Evolutionary conservation across 2,329 filamentous ascomycete species (phyloP), one percentile per base, ranked within the genome.

Genomic region (Cladosporium sp.): DNA sequence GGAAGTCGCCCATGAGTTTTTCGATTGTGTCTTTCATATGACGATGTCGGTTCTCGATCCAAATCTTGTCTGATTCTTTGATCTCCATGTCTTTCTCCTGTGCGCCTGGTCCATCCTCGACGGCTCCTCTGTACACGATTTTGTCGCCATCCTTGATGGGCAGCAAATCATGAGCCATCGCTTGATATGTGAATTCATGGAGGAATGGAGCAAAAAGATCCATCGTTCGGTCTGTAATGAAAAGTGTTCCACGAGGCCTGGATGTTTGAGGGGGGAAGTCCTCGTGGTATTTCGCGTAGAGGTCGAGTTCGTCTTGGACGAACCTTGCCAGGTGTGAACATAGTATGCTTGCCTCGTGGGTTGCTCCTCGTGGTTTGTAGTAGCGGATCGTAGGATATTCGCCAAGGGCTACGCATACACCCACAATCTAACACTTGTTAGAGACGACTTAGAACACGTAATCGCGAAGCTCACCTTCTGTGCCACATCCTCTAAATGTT

Each of bases 1-100:
- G 87, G 70, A 99, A 97, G 71, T 97, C 93, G 59, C 86, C 84
- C 81, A 93, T 94, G 61, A 99, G 80, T 74, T 93, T 95, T 70
- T 93, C 90, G 67, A 97, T 92, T 3, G 94, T 94, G 72, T 97
- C 92, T 73, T 96, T 96, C 94, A 99, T 99, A 75, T 99, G 94
- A 55, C 86, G 84, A 75, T 99, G 94, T 57, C 94, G 84, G 70
- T 96, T 96, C 61, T 94, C 90, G 22, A 96, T 87, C 94, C 94
- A 99, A 49, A 99, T 89, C 71, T 88, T 89, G 76, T 99, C 94
- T 68, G 90, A 89, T 64, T 99, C 94, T 34, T 82, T 82, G 51
- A 99, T 88, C 67, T 96, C 92, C 82, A 96, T 89, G 45, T 97
- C 92, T 72, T 95, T 96, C 61, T 89, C 84, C 72, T 95, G 85